phyloP scores from a whole-genome alignment of 2,329 filamentous ascomycete species.

The Aureobasidium namibiae region DNA sequence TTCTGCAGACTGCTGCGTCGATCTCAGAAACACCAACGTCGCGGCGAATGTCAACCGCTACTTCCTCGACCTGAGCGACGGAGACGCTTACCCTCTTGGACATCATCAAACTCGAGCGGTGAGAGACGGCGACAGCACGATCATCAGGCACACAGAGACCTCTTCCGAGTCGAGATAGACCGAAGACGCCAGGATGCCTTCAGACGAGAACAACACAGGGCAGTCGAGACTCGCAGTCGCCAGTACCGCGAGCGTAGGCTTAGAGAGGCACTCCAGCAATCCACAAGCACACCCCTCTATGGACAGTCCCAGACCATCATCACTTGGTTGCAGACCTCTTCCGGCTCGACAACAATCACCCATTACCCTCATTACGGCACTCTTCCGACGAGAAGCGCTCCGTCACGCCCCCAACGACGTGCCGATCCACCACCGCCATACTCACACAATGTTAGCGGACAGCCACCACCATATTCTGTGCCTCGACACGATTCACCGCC shows the following conservation, averaged over 20 bases:
- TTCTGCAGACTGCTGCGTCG: background rate
- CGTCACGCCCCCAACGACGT: background rate
- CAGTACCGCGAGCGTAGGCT: slow-evolving; percentile 1
- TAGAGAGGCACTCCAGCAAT: background rate
- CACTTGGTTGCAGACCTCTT: slow-evolving; percentile 1
- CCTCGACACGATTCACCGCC: background rate
- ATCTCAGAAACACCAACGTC: background rate
- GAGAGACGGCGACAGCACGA: background rate
- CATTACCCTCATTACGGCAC: background rate
- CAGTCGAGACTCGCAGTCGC: background rate
- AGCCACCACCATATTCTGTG: background rate
- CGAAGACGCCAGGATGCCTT: background rate
- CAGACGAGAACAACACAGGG: slow-evolving; percentile 3
- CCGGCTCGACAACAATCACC: background rate
- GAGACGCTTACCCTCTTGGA: slow-evolving; percentile 3
- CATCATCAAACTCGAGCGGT: background rate
- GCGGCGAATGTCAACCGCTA: background rate
- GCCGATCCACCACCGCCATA: background rate
- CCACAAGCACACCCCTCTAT: background rate
- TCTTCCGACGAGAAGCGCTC: background rate
- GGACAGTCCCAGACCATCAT: background rate
- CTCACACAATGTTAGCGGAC: background rate
- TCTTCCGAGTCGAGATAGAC: background rate
- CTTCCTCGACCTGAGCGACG: background rate
- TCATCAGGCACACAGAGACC: background rate